Percentiles rank a stretch among this genome's conserved stretches.
These are phyloP conservation scores for Casuarina glauca DNA, from an alignment of 306 rosid species.

Conservation along the genomic window DNA sequence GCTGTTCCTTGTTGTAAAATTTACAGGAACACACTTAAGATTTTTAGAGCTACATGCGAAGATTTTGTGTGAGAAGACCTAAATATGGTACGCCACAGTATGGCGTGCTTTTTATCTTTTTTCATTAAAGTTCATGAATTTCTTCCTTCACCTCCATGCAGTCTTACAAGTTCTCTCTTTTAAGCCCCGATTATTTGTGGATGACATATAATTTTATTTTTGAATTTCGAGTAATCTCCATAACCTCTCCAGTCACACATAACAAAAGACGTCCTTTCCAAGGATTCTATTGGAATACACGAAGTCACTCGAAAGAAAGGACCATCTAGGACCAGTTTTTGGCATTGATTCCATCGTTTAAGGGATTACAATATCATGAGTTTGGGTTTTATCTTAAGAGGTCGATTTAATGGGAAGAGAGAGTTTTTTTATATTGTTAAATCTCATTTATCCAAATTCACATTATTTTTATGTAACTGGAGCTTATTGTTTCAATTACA, in stretches of 20 bases:
- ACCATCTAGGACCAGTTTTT: too few relatives aligned
- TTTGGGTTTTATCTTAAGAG: too few relatives aligned
- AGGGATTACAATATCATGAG: too few relatives aligned
- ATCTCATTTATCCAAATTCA: too few relatives aligned
- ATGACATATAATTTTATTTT: not conserved
- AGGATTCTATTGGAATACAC: too few relatives aligned
- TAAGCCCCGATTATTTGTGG: not conserved
- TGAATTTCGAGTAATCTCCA: not conserved
- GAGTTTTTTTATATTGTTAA: too few relatives aligned
- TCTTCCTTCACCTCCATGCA: not conserved
- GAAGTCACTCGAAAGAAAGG: too few relatives aligned
- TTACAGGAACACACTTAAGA: not conserved
- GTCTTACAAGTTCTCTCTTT: not conserved
- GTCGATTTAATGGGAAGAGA: too few relatives aligned
- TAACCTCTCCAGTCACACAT: not conserved
- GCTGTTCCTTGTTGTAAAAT: not conserved
- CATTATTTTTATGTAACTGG: too few relatives aligned
- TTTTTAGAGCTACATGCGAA: not conserved
- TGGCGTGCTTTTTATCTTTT: not conserved
- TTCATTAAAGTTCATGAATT: not conserved
- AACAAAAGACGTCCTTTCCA: not conserved
- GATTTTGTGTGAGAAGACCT: not conserved
- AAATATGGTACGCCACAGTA: not conserved
- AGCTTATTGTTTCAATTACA: too few relatives aligned
- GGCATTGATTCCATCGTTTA: too few relatives aligned